These are phyloP conservation scores for Trichoderma asperellum DNA, from an alignment of 2,329 filamentous ascomycete genomes.

Conservation along the genomic window DNA sequence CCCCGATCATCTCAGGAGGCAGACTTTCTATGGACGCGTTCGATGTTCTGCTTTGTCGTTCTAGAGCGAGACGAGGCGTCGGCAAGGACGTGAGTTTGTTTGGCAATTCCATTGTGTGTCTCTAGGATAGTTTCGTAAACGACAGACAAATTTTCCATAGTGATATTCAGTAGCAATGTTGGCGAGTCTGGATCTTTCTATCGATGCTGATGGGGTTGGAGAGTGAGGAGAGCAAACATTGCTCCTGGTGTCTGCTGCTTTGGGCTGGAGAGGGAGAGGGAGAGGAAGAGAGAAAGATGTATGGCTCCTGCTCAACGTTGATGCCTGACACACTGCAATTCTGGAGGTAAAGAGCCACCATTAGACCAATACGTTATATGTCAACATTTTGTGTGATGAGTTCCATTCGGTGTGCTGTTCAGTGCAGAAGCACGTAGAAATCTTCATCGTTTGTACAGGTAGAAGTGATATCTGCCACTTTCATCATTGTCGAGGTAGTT, in stretches of 20 bases:
- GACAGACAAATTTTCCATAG: conserved; percentile 10
- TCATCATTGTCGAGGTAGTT: neutral
- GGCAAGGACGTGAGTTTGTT: neutral
- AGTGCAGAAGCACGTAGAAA: neutral
- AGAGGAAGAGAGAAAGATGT: neutral
- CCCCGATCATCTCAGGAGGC: conserved; percentile 7
- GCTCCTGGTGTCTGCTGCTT: neutral
- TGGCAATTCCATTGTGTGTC: neutral
- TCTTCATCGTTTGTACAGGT: neutral
- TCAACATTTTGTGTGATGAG: neutral
- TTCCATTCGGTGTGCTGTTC: neutral
- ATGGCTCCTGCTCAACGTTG: neutral
- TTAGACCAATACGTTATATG: neutral
- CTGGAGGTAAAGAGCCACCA: neutral
- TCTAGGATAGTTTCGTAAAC: conserved; percentile 8
- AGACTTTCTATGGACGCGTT: neutral
- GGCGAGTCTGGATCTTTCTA: neutral
- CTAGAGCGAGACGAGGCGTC: neutral
- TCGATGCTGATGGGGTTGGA: neutral
- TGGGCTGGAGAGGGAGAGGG: neutral
- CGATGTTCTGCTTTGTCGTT: no score
- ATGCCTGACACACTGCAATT: neutral
- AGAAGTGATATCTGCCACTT: neutral
- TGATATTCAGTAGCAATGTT: conserved; percentile 14
- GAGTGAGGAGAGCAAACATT: neutral